Evolutionary conservation across 345 rosid genomes (phyloP).

Genomic region (Noccaea bulbosa): DNA sequence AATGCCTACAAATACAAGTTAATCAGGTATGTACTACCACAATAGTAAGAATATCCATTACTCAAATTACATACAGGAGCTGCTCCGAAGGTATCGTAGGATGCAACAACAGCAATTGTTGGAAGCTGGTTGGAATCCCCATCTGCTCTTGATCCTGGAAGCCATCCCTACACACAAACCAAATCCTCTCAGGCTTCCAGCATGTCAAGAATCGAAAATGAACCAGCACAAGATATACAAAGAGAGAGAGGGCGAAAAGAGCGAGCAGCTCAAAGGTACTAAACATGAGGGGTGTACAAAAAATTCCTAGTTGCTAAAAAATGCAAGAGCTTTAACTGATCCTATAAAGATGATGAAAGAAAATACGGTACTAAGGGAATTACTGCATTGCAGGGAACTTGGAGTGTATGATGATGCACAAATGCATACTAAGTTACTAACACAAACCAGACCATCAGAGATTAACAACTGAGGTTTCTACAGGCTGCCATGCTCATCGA

Average conservation of each 20-base stretch:
- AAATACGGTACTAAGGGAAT: neutral
- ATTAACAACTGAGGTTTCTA: constrained; percentile 23
- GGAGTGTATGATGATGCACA: constrained; percentile 6
- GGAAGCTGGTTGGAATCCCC: constrained; percentile 91
- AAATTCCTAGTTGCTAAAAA: constrained; percentile 21
- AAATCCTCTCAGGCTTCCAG: constrained; percentile 28
- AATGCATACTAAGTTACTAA: neutral
- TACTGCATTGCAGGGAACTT: constrained; percentile 9
- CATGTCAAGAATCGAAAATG: neutral
- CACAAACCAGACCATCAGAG: constrained; percentile 25
- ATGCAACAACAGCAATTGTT: constrained; percentile 92
- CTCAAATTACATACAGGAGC: constrained; percentile 78
- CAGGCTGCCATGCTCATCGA: constrained; percentile 9
- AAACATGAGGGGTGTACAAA: constrained; percentile 3
- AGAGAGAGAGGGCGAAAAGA: constrained; percentile 9
- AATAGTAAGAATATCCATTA: constrained; percentile 14
- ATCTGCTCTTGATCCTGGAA: constrained; percentile 86
- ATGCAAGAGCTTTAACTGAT: constrained; percentile 2
- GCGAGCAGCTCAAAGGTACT: neutral
- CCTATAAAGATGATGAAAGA: constrained; percentile 5
- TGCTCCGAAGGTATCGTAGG: constrained; percentile 96
- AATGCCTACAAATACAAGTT: constrained; percentile 66
- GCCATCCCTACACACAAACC: constrained; percentile 79
- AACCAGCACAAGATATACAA: neutral
- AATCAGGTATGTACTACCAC: constrained; percentile 28